Evolutionary conservation across 352 stramenopile genomes (phyloP), one percentile per base, ranked within the genome.

Genomic region (Globisporangium solare): DNA sequence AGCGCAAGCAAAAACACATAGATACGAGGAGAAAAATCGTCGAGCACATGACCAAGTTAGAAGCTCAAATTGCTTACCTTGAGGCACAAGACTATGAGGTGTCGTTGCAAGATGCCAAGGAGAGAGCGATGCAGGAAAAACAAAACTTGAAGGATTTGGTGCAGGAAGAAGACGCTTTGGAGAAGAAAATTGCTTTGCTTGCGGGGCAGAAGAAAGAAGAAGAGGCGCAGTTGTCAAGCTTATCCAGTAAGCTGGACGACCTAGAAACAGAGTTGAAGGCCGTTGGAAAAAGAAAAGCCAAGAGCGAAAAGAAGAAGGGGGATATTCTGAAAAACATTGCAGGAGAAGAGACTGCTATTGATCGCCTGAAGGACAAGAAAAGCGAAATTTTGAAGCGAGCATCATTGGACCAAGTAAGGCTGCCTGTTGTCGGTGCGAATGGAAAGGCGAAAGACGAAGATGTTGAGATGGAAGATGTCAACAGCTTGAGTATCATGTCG

Each of bases 331-430:
- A 97, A 62, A 73, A 79, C 46, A 86, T 98, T 5, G 73, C 82
- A 22, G 67, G 73, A 0, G 85, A 98, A 63, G 96, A 99, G 56
- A 90, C 86, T 17, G 76, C 87, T 10, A 67, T 98, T 8, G 94
- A 98, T 45, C 78, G 82, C 2, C 62, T 99, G 18, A 96, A 94
- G 54, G 92, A 98, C 54, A 92, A 97, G 64, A 93, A 98, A 35
- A 78, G 91, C 17, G 96, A 98, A 64, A 97, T 97, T 51, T 76
- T 99, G 13, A 96, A 97, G 61, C 95, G 95, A 35, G 94, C 95
- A 8, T 86, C 89, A 24, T 71, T 99, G 27, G 96, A 99, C 54
- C 93, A 99, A 74, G 84, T 99, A 1, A 86, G 89, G 43, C 51
- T 99, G 6, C 95, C 94, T 49, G 56, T 92, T 53, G 54, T 47